Percentiles rank a stretch among this genome's conserved stretches.
phyloP scores from a whole-genome alignment of 2,329 filamentous ascomycete genomes.

The Trichoderma koningii region DNA sequence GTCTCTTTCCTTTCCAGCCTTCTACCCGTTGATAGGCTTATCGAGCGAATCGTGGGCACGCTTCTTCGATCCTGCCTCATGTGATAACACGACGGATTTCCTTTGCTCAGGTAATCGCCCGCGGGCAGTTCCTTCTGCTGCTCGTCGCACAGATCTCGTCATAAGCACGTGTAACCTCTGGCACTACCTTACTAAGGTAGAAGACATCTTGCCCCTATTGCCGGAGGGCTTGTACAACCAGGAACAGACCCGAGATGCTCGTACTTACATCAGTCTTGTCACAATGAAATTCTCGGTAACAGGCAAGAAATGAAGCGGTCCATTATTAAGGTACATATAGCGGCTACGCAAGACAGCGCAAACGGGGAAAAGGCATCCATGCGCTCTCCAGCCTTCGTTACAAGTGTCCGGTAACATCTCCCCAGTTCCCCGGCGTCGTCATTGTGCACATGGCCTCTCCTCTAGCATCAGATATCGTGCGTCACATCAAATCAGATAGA shows the following conservation, averaged over 20 bases:
- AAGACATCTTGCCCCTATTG: not conserved
- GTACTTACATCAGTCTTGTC: too few relatives aligned
- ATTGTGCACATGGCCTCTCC: constrained; percentile 1
- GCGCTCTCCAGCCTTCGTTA: constrained; percentile 12
- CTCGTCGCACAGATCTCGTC: not conserved
- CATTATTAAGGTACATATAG: constrained; percentile 25
- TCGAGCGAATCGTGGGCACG: not conserved
- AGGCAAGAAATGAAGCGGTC: constrained; percentile 17
- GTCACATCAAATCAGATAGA: constrained; percentile 7
- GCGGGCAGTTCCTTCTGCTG: not conserved
- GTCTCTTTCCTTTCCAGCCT: too few relatives aligned
- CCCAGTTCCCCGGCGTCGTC: constrained; percentile 7
- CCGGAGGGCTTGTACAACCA: too few relatives aligned
- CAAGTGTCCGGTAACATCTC: constrained; percentile 14
- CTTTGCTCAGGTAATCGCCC: not conserved
- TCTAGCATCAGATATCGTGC: constrained; percentile 11
- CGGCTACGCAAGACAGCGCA: constrained; percentile 9
- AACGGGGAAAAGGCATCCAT: not conserved
- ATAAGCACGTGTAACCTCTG: not conserved
- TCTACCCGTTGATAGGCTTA: not conserved
- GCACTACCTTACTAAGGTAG: too few relatives aligned
- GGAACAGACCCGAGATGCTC: too few relatives aligned
- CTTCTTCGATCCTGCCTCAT: too few relatives aligned
- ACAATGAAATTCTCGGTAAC: not conserved
- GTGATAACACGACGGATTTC: not conserved